phyloP scores from a whole-genome alignment of 164 flowering plant species.

The Euptelea pleiosperma region DNA sequence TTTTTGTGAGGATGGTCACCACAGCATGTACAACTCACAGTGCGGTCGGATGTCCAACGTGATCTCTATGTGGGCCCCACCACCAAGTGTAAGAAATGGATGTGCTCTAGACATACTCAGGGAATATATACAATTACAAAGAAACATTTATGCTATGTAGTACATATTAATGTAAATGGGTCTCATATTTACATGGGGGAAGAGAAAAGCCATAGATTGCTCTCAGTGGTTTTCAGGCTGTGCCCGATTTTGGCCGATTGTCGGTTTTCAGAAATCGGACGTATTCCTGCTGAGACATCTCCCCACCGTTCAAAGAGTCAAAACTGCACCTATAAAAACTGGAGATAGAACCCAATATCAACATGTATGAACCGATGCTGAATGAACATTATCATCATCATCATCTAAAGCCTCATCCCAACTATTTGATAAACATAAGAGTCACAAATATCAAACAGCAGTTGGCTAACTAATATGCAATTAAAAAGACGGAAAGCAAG shows the following conservation, averaged over 20 bases:
- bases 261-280: slow-evolving; percentile 66
- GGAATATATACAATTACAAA: no score
- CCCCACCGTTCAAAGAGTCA: slow-evolving; percentile 80
- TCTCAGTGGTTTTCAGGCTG: not conserved
- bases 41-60: no score
- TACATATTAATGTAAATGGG: slow-evolving; percentile 5
- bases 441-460: not conserved
- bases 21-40: no score
- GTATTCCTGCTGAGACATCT: slow-evolving; percentile 77
- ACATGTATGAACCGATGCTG: not conserved
- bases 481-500: no score
- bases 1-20: no score
- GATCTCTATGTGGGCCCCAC: no score
- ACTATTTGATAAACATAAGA: no score
- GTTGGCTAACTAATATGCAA: not conserved
- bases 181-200: slow-evolving; percentile 17
- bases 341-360: slow-evolving; percentile 9
- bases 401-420: no score
- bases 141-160: no score
- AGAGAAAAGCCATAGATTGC: not conserved
- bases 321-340: slow-evolving; percentile 90
- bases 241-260: slow-evolving; percentile 24
- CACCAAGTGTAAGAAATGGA: no score
- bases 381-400: no score
- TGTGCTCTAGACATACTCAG: no score